These are phyloP conservation scores for Chiua virens DNA, from an alignment of 768 basidiomycete species.

Conservation along the genomic window DNA sequence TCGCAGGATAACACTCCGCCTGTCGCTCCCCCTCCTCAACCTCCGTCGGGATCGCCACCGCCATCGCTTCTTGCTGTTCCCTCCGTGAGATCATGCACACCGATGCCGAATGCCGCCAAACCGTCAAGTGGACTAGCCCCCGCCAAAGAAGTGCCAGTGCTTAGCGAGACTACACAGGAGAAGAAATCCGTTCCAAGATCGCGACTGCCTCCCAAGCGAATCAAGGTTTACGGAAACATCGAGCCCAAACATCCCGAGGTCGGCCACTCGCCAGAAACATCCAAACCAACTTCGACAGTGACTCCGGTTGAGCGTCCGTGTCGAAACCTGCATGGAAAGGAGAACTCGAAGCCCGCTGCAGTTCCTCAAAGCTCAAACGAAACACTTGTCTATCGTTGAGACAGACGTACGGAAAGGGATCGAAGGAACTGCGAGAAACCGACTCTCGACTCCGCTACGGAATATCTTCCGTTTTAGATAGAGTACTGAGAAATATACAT, in stretches of 20 bases:
- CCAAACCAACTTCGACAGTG: constrained; percentile 3
- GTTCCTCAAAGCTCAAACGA: constrained; percentile 10
- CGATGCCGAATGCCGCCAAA: constrained; percentile 1
- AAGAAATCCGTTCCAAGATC: constrained; percentile 11
- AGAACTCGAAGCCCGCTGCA: constrained; percentile 3
- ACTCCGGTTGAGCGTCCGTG: constrained; percentile 14
- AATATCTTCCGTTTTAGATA: constrained; percentile 35
- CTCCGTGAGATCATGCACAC: constrained; percentile 14
- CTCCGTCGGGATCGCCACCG: constrained; percentile 4
- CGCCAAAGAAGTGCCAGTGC: not conserved
- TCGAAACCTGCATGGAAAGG: constrained; percentile 14
- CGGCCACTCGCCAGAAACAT: not conserved
- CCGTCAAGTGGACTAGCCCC: not conserved
- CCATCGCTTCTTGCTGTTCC: constrained; percentile 2
- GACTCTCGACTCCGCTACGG: constrained; percentile 28
- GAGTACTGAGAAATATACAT: not conserved
- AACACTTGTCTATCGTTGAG: constrained; percentile 9
- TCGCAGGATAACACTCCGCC: not conserved
- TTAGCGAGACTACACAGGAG: constrained; percentile 4
- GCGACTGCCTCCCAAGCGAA: constrained; percentile 15
- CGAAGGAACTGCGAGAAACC: constrained; percentile 25
- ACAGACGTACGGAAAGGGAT: constrained; percentile 24
- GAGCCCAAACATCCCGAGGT: not conserved
- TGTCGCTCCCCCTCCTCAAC: not conserved
- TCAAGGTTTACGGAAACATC: constrained; percentile 10